Base-by-base conservation (phyloP, 1,284 basidiomycete genomes). In the Hymenochaete sp. region DNA sequence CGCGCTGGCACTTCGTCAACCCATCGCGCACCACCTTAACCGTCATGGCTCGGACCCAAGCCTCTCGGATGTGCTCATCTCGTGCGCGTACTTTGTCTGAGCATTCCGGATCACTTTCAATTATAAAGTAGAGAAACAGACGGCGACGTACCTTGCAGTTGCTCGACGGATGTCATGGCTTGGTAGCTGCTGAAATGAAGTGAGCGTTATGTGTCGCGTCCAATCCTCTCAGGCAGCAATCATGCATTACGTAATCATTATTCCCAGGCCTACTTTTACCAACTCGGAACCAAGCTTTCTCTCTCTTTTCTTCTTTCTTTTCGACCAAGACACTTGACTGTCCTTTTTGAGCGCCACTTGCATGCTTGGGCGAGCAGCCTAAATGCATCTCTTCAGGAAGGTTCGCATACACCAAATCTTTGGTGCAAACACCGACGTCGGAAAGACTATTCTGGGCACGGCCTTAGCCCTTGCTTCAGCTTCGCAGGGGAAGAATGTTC, bases 1-100 rank as follows among this genome's bases (percentile, higher is more conserved):
- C 73, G 57, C 80, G 75, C 62, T 95, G 90, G 67, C 95, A 98
- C 65, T 92, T 93, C 52, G 82, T 77, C 47, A 98, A 77, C 65
- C 96, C 89, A 52, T 91, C 83, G 52, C 83, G 80, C 43, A 97
- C 90, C 49, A 98, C 72, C 41, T 90, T 79, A 19, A 83, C 81
- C 66, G 98, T 91, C 92, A 98, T 96, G 21, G 87, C 82, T 58
- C 82, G 84, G 37, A 98, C 75, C 95, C 95, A 98, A 47, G 86
- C 85, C 67, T 96, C 91, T 49, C 90, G 83, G 58, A 98, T 73
- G 64, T 79, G 73, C 38, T 80, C 70, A 50, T 95, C 91, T 41
- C 88, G 83, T 53, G 75, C 73, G 54, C 73, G 39, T 16, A 46
- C 25, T 32, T 43, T 39, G 14, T 28, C 47, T 49, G 38, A n/a